phyloP scores from a whole-genome alignment of 805 yeast genomes.

The Candida awuae region DNA sequence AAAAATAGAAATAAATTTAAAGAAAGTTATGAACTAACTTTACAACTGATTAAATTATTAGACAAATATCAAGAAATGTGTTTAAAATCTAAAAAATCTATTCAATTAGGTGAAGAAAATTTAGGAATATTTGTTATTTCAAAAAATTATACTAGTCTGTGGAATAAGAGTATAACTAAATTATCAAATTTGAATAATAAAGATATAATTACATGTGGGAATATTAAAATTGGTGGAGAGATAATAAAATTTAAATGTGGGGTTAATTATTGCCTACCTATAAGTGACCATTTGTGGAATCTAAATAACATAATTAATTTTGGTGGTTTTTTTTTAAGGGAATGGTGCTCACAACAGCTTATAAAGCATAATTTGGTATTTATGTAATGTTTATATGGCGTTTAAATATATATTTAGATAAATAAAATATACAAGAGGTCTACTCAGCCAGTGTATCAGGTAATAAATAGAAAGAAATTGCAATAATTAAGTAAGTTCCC shows the following conservation, averaged over 20 bases:
- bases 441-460: conserved; percentile 46
- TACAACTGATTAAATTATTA: conserved; percentile 11
- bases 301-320: conserved; percentile 18
- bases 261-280: conserved; percentile 15
- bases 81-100: conserved; percentile 9
- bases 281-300: conserved; percentile 9
- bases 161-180: conserved; percentile 8
- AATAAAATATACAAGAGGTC: background rate
- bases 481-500: conserved; percentile 79
- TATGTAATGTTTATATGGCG: background rate
- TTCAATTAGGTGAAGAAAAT: conserved; percentile 15
- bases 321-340: conserved; percentile 17
- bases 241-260: conserved; percentile 4
- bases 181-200: conserved; percentile 3
- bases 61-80: conserved; percentile 1
- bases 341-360: conserved; percentile 13
- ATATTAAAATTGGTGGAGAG: background rate
- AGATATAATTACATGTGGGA: conserved; percentile 4
- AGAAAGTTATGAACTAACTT: background rate
- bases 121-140: conserved; percentile 13
- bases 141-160: conserved; percentile 14
- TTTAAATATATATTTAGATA: background rate
- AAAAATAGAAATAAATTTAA: background rate
- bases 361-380: conserved; percentile 1
- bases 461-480: conserved; percentile 81